A percentile compares a stretch with the other conserved stretches of the same genome.
phyloP scores from a whole-genome alignment of 192 early-diverging fungal genomes.

The Backusella sp. region DNA sequence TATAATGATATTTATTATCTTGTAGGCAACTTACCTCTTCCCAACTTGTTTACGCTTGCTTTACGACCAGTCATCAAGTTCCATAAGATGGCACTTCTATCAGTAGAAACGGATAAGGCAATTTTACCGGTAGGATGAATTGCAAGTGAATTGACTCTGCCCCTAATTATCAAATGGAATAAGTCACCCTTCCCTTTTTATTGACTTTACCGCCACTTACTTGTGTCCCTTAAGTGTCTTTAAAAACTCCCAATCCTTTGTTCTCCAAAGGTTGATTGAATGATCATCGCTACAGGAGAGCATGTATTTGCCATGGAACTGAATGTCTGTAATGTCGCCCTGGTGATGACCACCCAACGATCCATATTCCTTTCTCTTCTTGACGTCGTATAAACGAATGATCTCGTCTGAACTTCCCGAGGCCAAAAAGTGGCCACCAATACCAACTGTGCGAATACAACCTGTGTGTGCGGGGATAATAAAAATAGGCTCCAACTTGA shows the following conservation, averaged over 20 bases:
- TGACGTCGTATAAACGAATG: slow-evolving; percentile 86
- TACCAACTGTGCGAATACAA: slow-evolving; percentile 85
- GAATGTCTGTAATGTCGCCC: slow-evolving; percentile 86
- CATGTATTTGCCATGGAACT: slow-evolving; percentile 84
- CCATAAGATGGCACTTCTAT: slow-evolving; percentile 73
- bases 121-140: slow-evolving; percentile 97
- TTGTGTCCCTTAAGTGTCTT: slow-evolving; percentile 83
- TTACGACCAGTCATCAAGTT: slow-evolving; percentile 74
- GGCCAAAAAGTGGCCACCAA: slow-evolving; percentile 78
- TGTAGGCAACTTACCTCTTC: slow-evolving; percentile 34
- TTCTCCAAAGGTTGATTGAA: slow-evolving; percentile 82
- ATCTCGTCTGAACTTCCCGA: slow-evolving; percentile 96
- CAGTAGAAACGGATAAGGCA: slow-evolving; percentile 77
- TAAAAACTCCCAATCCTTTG: slow-evolving; percentile 96
- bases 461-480: slow-evolving; percentile 95
- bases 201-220: slow-evolving; percentile 30
- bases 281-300: slow-evolving; percentile 90
- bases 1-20: too few relatives aligned
- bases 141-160: slow-evolving; percentile 74
- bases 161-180: slow-evolving; percentile 37
- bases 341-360: slow-evolving; percentile 84
- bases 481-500: slow-evolving; percentile 74
- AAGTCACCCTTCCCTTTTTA: background rate
- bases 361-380: slow-evolving; percentile 85
- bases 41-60: slow-evolving; percentile 53